Evolutionary conservation across 805 yeast genomes (phyloP).

Genomic region (Kodamaea restingae): DNA sequence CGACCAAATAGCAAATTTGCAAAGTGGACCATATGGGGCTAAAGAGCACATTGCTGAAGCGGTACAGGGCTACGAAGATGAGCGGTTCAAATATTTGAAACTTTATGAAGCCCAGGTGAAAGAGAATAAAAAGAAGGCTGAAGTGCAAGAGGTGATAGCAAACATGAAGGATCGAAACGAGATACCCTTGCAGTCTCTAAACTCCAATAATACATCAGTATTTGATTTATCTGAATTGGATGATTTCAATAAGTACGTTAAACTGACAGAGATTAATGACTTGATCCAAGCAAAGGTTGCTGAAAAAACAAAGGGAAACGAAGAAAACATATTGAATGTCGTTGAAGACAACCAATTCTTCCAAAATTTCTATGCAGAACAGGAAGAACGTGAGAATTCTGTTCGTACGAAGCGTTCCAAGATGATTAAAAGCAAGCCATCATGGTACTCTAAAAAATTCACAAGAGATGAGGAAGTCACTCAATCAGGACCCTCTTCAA

Average conservation of each 20-base stretch:
- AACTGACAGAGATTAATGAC: slow-evolving; percentile 34
- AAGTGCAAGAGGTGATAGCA: slow-evolving; percentile 4
- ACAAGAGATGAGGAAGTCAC: slow-evolving; percentile 4
- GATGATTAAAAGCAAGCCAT: slow-evolving; percentile 4
- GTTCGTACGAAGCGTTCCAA: slow-evolving; percentile 5
- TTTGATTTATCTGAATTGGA: slow-evolving; percentile 30
- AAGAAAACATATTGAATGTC: slow-evolving; percentile 24
- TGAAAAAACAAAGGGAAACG: slow-evolving; percentile 9
- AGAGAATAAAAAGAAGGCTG: slow-evolving; percentile 5
- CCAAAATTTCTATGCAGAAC: slow-evolving; percentile 21
- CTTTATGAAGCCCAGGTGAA: slow-evolving; percentile 20
- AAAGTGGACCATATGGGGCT: slow-evolving; percentile 4
- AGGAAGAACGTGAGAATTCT: slow-evolving; percentile 2
- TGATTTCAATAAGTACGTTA: slow-evolving; percentile 32
- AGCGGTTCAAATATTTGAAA: slow-evolving; percentile 26
- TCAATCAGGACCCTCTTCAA: not conserved
- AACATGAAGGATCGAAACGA: slow-evolving; percentile 11
- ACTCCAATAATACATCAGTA: slow-evolving; percentile 17
- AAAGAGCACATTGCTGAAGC: slow-evolving; percentile 2
- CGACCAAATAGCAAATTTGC: slow-evolving; percentile 15
- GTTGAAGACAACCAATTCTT: slow-evolving; percentile 24
- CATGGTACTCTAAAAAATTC: slow-evolving; percentile 13
- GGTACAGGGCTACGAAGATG: slow-evolving; percentile 12
- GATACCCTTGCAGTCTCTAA: slow-evolving; percentile 11
- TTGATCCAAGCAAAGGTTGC: slow-evolving; percentile 20